Evolutionary conservation across 2,329 filamentous ascomycete genomes (phyloP).

Genomic region (Coniochaeta sp.): DNA sequence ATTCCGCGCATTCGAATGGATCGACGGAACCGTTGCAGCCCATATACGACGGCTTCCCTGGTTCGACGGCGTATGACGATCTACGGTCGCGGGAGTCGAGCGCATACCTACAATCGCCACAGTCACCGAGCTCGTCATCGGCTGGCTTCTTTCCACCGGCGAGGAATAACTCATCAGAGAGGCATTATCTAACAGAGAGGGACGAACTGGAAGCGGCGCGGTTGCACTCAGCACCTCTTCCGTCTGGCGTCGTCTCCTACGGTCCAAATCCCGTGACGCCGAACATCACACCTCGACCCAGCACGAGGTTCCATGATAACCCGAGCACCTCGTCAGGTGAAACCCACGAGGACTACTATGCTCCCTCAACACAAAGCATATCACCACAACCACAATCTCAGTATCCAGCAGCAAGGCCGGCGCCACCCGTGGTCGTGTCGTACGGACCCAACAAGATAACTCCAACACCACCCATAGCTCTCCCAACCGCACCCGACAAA

Average conservation of each 20-base stretch:
- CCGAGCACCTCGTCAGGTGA: constrained; percentile 13
- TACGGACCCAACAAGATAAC: constrained; percentile 2
- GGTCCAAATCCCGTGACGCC: constrained; percentile 19
- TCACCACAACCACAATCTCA: not conserved
- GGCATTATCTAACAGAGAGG: not conserved
- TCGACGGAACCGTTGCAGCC: constrained; percentile 9
- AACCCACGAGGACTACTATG: constrained; percentile 10
- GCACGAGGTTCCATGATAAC: constrained; percentile 4
- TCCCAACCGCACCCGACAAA: not conserved
- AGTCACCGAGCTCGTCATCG: constrained; percentile 13
- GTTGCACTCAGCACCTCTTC: not conserved
- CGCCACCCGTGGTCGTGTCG: not conserved
- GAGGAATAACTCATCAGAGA: not conserved
- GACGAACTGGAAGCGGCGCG: constrained; percentile 1
- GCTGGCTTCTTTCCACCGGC: not conserved
- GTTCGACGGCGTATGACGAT: constrained; percentile 20
- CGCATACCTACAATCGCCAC: constrained; percentile 12
- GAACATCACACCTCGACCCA: constrained; percentile 5
- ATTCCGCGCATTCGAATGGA: constrained; percentile 6
- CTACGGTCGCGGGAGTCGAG: constrained; percentile 16
- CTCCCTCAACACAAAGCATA: constrained; percentile 5
- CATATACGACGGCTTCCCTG: constrained; percentile 18
- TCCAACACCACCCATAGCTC: not conserved
- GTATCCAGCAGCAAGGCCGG: not conserved
- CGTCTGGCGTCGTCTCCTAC: constrained; percentile 15